Percentiles rank a stretch among this genome's conserved stretches.
These are phyloP conservation scores for Akebia trifoliata DNA, from an alignment of 164 flowering plant species.

Conservation along the genomic window DNA sequence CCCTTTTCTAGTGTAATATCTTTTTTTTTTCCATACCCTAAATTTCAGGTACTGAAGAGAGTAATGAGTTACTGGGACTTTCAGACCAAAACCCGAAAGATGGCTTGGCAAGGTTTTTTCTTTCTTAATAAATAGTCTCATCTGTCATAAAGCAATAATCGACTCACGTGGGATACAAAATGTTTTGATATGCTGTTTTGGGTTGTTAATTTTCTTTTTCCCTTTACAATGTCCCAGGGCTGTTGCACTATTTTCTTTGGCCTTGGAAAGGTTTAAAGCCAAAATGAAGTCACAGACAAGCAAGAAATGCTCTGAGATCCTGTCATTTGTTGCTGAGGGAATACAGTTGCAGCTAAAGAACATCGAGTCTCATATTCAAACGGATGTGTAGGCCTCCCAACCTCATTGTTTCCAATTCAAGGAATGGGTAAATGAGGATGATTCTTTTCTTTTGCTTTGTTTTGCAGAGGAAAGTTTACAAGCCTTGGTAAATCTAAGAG, in stretches of 20 bases:
- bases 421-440: background rate
- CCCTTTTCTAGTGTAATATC: background rate
- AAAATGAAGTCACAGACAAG: slow-evolving; percentile 47
- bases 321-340: slow-evolving; percentile 49
- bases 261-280: slow-evolving; percentile 48
- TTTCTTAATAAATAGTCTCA: slow-evolving; percentile 1
- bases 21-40: slow-evolving; percentile 1
- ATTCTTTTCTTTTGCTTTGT: slow-evolving; percentile 11
- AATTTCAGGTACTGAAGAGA: slow-evolving; percentile 36
- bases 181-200: slow-evolving; percentile 2
- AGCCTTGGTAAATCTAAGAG: slow-evolving; percentile 53
- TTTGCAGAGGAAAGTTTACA: slow-evolving; percentile 59
- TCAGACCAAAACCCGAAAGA: slow-evolving; percentile 42
- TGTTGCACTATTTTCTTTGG: slow-evolving; percentile 46
- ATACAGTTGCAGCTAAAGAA: slow-evolving; percentile 49
- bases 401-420: background rate
- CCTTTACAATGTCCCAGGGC: slow-evolving; percentile 41
- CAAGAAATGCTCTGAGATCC: slow-evolving; percentile 61
- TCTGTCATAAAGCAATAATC: background rate
- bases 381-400: slow-evolving; percentile 55
- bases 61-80: slow-evolving; percentile 23
- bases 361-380: slow-evolving; percentile 56
- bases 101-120: slow-evolving; percentile 51
- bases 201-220: slow-evolving; percentile 4
- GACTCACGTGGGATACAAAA: background rate